Percentiles rank a stretch among this genome's conserved stretches.
Evolutionary conservation across 192 early-diverging fungal species (phyloP).

Genomic region (Glomus cerebriforme): DNA sequence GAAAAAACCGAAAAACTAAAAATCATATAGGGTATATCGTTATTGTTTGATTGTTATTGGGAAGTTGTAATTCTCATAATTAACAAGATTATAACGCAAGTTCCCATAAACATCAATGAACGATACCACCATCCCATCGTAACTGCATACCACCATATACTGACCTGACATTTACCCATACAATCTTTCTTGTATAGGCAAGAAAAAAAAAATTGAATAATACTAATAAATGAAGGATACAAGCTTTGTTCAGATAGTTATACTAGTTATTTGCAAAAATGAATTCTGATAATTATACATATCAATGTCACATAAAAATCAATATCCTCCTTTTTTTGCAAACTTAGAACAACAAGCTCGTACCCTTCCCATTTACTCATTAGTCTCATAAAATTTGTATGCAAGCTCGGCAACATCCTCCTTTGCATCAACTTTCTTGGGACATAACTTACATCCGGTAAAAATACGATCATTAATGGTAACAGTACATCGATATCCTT

Average conservation of each 20-base stretch:
- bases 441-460: not conserved
- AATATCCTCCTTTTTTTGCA: not conserved
- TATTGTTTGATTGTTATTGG: not conserved
- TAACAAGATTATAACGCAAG: not conserved
- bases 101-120: not conserved
- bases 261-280: not conserved
- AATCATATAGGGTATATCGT: not conserved
- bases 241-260: not conserved
- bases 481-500: constrained; percentile 5
- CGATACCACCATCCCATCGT: not conserved
- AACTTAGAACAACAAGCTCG: constrained; percentile 11
- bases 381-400: constrained; percentile 12
- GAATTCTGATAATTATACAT: not conserved
- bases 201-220: not conserved
- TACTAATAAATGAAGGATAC: not conserved
- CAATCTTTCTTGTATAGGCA: not conserved
- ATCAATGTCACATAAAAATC: not conserved
- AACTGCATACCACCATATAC: not conserved
- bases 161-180: not conserved
- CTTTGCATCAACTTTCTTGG: constrained; percentile 22
- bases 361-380: constrained; percentile 26
- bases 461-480: not conserved
- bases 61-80: not conserved
- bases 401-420: constrained; percentile 25
- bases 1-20: not conserved